Evolutionary conservation across 1,284 basidiomycete species (phyloP).

Genomic region (Cronartium ribicola): DNA sequence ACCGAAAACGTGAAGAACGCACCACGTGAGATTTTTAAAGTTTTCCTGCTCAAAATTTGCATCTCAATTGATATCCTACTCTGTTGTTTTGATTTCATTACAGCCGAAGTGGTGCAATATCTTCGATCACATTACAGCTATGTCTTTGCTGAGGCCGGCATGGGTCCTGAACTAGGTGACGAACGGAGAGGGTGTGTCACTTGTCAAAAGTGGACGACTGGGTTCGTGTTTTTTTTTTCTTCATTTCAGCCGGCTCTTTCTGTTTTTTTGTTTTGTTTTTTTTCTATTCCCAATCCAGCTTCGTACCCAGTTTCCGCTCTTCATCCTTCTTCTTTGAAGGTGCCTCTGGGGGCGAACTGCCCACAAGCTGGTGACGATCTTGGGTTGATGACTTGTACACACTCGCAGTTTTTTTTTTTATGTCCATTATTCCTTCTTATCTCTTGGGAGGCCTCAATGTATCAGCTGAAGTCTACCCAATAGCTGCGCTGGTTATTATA

Average conservation of each 20-base stretch:
- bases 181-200: slow-evolving; percentile 38
- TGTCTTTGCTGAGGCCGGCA: slow-evolving; percentile 36
- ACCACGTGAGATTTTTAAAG: slow-evolving; percentile 27
- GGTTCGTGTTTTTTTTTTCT: slow-evolving; percentile 24
- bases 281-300: neutral
- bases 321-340: neutral
- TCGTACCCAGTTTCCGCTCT: neutral
- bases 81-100: neutral
- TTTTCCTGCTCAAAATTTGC: too few relatives aligned
- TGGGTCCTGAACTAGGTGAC: slow-evolving; percentile 39
- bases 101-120: slow-evolving; percentile 41
- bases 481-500: too few relatives aligned
- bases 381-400: too few relatives aligned
- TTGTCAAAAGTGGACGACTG: slow-evolving; percentile 40
- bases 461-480: too few relatives aligned
- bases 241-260: neutral
- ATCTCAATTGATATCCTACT: too few relatives aligned
- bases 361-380: too few relatives aligned
- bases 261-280: too few relatives aligned
- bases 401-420: too few relatives aligned
- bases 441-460: too few relatives aligned
- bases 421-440: too few relatives aligned
- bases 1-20: slow-evolving; percentile 41
- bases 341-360: neutral
- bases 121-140: slow-evolving; percentile 39